These are phyloP conservation scores for Fusarium mexicanum DNA, from an alignment of 2,329 filamentous ascomycete genomes.

Conservation along the genomic window DNA sequence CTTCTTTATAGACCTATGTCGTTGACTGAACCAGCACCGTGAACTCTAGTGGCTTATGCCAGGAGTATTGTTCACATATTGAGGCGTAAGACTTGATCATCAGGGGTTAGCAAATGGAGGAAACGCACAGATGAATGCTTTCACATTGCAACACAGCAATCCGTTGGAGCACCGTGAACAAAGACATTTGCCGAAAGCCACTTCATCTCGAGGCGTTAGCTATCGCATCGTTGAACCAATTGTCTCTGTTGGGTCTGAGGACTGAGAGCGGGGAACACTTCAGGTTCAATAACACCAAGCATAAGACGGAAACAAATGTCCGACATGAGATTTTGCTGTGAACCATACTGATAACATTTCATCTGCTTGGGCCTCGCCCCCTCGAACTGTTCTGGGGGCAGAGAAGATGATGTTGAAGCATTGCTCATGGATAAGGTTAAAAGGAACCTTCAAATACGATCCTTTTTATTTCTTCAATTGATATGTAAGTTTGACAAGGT, in stretches of 20 bases:
- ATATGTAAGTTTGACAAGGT: background rate
- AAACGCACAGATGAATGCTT: background rate
- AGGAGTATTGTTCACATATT: background rate
- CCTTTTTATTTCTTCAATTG: background rate
- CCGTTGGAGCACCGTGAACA: conserved; percentile 20
- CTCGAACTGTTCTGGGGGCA: background rate
- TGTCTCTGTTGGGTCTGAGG: background rate
- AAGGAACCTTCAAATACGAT: background rate
- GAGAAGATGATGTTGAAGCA: background rate
- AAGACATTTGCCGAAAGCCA: conserved; percentile 18
- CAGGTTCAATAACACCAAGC: background rate
- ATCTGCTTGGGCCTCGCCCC: background rate
- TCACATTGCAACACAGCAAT: conserved; percentile 7
- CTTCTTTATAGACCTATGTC: background rate
- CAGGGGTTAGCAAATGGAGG: background rate
- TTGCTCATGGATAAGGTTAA: background rate
- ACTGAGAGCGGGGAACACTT: conserved; percentile 2
- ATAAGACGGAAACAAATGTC: background rate
- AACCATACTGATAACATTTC: background rate
- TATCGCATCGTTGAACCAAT: conserved; percentile 12
- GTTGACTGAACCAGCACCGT: background rate
- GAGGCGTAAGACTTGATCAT: background rate
- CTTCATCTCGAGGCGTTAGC: conserved; percentile 5
- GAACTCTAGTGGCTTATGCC: conserved; percentile 4
- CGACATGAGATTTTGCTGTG: background rate